Base-by-base conservation (phyloP, 495 filamentous ascomycete genomes). In the Penicillium ochrochloron region DNA sequence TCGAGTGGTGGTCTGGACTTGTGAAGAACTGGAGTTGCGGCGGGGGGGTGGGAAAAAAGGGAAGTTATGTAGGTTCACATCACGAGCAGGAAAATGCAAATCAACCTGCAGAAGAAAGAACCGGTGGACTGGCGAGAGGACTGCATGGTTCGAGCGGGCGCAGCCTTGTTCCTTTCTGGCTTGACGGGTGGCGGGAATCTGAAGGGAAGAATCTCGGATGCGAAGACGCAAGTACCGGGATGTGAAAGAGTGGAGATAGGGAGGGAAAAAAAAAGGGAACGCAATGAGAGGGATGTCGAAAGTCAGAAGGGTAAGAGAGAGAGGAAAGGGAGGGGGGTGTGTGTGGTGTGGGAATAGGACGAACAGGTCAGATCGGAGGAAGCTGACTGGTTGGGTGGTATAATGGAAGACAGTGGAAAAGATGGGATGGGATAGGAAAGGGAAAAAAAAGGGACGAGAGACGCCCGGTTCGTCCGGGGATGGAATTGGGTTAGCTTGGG, bases 171-270 rank as follows among this genome's bases (percentile, higher is more conserved):
- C 56, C 64, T 63, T 66, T 69, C 61, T 66, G 60, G 63, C 63
- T 70, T 66, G 54, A 64, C 67, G 66, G 68, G 71, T 73, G 71
- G 71, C 71, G 71, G 65, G 63, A 66, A 69, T 59, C 59, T 60
- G 60, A 58, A 53, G 17, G 63, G 63, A 61, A 44, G 66, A 69
- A 69, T 66, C 60, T 69, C 63, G 60, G 60, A 60, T 66, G 64
- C 46, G 56, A 65, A 64, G 39, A 19, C 2, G 35, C 58, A 66
- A 65, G 54, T 55, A 58, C 53, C 58, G 55, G 37, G n/a, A 25
- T 37, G 31, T 46, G 42, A 42, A 42, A 9, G 51, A 15, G 5
- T 29, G 39, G 46, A 48, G 56, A 50, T 44, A 17, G 11, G 33
- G 25, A 27, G 25, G 25, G 25, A 27, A 12, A 25, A 27, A 12